phyloP scores from a whole-genome alignment of 306 rosid species.

The Echinosophora koreensis region DNA sequence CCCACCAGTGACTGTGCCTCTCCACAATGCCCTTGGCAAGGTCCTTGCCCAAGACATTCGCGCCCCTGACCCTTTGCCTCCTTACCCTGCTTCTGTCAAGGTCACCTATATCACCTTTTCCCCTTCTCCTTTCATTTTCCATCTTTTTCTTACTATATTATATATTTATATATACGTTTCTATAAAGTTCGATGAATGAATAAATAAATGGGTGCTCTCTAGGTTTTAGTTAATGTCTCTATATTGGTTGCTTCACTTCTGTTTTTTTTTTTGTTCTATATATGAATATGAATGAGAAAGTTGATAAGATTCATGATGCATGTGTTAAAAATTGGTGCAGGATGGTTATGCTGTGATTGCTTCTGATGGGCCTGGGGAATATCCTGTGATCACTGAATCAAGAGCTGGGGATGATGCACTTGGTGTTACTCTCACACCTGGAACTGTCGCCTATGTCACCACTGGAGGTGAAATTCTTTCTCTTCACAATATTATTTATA shows the following conservation, averaged over 20 bases:
- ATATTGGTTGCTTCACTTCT: neutral
- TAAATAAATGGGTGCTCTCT: neutral
- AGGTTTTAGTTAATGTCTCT: neutral
- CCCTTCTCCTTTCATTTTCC: neutral
- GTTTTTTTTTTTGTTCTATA: too few relatives aligned
- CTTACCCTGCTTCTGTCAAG: slow-evolving; percentile 84
- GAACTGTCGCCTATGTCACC: slow-evolving; percentile 86
- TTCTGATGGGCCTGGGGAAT: slow-evolving; percentile 88
- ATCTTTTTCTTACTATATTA: neutral
- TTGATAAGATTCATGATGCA: neutral
- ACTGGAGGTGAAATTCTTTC: slow-evolving; percentile 71
- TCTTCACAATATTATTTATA: neutral
- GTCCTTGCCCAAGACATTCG: slow-evolving; percentile 74
- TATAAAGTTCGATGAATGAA: neutral
- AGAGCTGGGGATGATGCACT: slow-evolving; percentile 86
- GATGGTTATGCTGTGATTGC: slow-evolving; percentile 96
- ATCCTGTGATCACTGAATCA: slow-evolving; percentile 74
- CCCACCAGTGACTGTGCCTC: slow-evolving; percentile 63
- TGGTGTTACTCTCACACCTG: slow-evolving; percentile 65
- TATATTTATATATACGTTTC: neutral
- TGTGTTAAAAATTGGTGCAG: slow-evolving; percentile 42
- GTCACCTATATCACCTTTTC: slow-evolving; percentile 35
- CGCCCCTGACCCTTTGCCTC: slow-evolving; percentile 81
- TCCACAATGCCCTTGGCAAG: slow-evolving; percentile 75
- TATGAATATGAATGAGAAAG: neutral